Evolutionary conservation across 2,329 filamentous ascomycete genomes (phyloP), one percentile per base, ranked within the genome.

Genomic region (Leptographium flavum): DNA sequence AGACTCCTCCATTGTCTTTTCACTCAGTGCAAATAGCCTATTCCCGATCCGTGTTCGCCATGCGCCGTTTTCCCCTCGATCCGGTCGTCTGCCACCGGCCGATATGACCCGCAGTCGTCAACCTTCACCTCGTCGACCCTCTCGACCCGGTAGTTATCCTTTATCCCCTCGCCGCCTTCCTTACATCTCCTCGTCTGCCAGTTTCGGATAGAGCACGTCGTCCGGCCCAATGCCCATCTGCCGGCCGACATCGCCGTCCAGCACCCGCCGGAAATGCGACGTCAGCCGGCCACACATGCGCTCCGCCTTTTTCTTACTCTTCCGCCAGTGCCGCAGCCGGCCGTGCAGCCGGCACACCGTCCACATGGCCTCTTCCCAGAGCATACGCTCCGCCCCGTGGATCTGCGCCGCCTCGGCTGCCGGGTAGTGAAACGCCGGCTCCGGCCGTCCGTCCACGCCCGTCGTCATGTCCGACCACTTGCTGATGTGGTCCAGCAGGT

Each of bases 361-460:
- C 43, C 54, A 51, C n/a, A 57, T 54, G 14, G 58, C 53, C 39
- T 58, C 55, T 41, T 57, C 51, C 54, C 60, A 61, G 49, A 63
- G 50, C 37, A 51, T 48, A 46, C 55, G 55, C 52, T 63, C 60
- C 13, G 60, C 53, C 32, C 62, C 60, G 19, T 52, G 54, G 3
- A 59, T 58, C 15, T 53, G 49, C 2, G 41, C 39, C 17, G 55
- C 51, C 27, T 53, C 43, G 3, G 58, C 48, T 35, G 49, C 52
- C 4, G 52, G 49, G 19, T 56, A 51, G 14, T 56, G 49, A 5
- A 58, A 59, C 52, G 59, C 59, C 28, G 62, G 45, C 22, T 60
- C 52, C 21, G 52, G 36, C 15, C 46, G 45, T 36, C 50, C 52
- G 27, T 54, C 57, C 15, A 53, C 33, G 27, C 57, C 53, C 21